Conservation (phyloP, 306 rosid genomes). For the Canavalia gladiata region DNA sequence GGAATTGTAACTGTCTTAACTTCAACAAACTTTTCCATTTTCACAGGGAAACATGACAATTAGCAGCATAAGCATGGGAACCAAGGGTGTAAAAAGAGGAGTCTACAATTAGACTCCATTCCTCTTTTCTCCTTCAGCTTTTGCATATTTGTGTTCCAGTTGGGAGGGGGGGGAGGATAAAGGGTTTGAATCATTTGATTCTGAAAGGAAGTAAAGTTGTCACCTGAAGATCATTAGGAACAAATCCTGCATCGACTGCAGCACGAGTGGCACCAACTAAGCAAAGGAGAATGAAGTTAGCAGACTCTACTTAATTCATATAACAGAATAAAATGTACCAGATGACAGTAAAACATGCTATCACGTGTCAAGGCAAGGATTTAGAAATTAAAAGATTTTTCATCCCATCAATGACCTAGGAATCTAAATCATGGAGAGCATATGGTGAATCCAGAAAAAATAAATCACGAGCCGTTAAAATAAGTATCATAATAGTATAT, state of each 20-base stretch:
- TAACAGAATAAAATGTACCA: slow-evolving; percentile 22
- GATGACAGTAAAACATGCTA: slow-evolving; percentile 21
- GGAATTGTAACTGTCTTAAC: not conserved
- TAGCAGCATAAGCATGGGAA: slow-evolving; percentile 22
- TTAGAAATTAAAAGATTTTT: not conserved
- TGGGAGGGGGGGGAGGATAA: not conserved
- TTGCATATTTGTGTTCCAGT: not conserved
- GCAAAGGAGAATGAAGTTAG: slow-evolving; percentile 49
- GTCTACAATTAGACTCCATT: slow-evolving; percentile 19
- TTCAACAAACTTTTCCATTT: not conserved
- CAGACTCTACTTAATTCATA: slow-evolving; percentile 37
- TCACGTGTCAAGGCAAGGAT: slow-evolving; percentile 7
- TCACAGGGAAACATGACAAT: slow-evolving; percentile 19
- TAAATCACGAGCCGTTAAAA: slow-evolving; percentile 11
- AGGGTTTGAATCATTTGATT: not conserved
- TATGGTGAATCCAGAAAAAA: slow-evolving; percentile 4
- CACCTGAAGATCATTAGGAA: slow-evolving; percentile 96
- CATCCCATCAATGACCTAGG: slow-evolving; percentile 16
- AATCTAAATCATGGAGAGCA: slow-evolving; percentile 29
- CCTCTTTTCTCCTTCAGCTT: slow-evolving; percentile 23
- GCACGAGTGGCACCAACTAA: slow-evolving; percentile 97
- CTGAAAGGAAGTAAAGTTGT: slow-evolving; percentile 45
- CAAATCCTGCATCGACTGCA: slow-evolving; percentile 97
- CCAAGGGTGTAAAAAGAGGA: slow-evolving; percentile 32
- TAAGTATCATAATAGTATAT: slow-evolving; percentile 38